Base-by-base conservation (phyloP, 1,139 yeast species). In the Neolecta irregularis region DNA sequence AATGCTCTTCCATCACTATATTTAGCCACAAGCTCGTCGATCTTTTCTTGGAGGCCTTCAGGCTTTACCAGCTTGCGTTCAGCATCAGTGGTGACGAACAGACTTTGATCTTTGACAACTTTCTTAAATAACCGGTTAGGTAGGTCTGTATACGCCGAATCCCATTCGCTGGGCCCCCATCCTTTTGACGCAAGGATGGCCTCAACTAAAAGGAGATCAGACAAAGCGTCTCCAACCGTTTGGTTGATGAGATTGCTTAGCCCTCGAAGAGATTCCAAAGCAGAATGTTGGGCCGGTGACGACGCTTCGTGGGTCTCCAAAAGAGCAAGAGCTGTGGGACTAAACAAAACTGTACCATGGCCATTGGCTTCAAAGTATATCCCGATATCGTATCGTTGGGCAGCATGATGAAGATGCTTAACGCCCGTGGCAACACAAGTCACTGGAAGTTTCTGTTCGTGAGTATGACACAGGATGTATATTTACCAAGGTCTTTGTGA, bases 321-420 rank as follows among this genome's bases (percentile, higher is more conserved):
- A 30, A 41, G 24, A 49, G 54, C 44, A 62, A 67, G 38, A 67
- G 62, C 80, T 13, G 65, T 65, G 0, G 68, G 64, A 5, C 79
- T 70, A 52, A 88, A 91, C 15, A 83, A 61, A 3, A 88, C 93
- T 0, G 99, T 91, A 9, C 99, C 99, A 51, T 88, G 99, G n/a
- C 99, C 99, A 52, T 88, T 88, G 36, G 99, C 98, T 61, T 88
- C 99, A 50, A 88, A 88, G 57, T 91, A 88, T 16, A 88, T 74
- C 17, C 98, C 98, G 44, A 88, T 67, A 50, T 83, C 96, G 51
- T 70, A 88, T 37, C 72, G 66, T 43, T 69, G 72, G 1, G 93
- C 93, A 17, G 76, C 78, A 48, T 79, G 93, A 53, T 91, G 98
- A 46, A 91, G 64, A 56, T 88, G 93, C 57, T 88, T 88, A 29